Evolutionary conservation across 495 filamentous ascomycete species (phyloP), one percentile per base, ranked within the genome.

Genomic region (Penicillium riverlandense): DNA sequence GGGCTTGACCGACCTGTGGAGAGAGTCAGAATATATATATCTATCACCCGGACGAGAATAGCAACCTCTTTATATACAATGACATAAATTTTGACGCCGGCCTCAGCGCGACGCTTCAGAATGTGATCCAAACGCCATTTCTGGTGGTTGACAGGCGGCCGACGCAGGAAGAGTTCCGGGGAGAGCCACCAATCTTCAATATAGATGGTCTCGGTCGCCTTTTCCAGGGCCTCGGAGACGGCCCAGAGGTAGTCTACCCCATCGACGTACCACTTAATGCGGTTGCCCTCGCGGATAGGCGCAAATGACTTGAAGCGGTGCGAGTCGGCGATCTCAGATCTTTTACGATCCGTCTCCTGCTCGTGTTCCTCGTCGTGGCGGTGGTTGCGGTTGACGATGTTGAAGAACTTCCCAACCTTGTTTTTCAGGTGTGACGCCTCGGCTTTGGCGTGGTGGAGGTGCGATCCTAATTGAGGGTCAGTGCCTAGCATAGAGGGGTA

Each of bases 151-250:
- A 80, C 79, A 1, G 91, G 86, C 11, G 90, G 90, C 34, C 91
- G 76, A 11, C 91, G 81, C 31, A 98, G 68, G 65, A 95, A 98
- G 45, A 96, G 66, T 60, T 98, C 91, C 0, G 91, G 91, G 1
- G 86, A 91, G 8, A 98, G 67, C 91, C 92, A 98, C 91, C 91
- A 98, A 59, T 96, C 92, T 14, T 72, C 88, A 44, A 98, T 90
- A 62, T 96, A 98, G 49, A 98, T 95, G 9, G 84, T 83, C 64
- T 98, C 92, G 47, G 85, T 84, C 29, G 92, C 91, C 27, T 79
- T 70, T 49, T 96, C 91, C 15, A 96, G 70, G 0, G 91, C 90
- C 2, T 81, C 80, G 0, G 86, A 92, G 6, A 97, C 89, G 1
- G 91, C 82, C 84, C 88, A 95, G 56, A 90, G 88, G 61, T 97